phyloP scores from a whole-genome alignment of 2,329 filamentous ascomycete species.

The Fusarium coffeatum region DNA sequence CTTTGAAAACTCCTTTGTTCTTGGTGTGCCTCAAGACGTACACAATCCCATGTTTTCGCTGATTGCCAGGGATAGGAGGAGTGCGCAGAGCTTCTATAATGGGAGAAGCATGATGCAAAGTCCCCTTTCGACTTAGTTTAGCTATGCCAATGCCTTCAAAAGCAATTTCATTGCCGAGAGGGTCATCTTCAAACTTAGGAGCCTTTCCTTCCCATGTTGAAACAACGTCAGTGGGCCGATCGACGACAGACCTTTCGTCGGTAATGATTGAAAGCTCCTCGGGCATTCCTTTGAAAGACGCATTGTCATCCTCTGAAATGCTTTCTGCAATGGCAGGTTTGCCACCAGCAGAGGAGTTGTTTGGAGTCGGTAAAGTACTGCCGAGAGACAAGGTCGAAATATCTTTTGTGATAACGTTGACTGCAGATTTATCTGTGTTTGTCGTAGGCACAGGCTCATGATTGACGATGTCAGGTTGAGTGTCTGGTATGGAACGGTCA shows the following conservation, averaged over 20 bases:
- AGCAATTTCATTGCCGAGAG: background rate
- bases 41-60: conserved; percentile 2
- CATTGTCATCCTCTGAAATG: background rate
- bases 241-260: background rate
- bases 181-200: background rate
- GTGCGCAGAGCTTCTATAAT: conserved; percentile 6
- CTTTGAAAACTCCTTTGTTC: conserved; percentile 8
- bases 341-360: too few relatives aligned
- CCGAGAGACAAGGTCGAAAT: background rate
- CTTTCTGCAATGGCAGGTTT: background rate
- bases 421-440: background rate
- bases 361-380: too few relatives aligned
- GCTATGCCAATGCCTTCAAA: background rate
- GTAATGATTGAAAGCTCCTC: background rate
- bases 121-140: conserved; percentile 6
- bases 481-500: background rate
- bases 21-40: conserved; percentile 19
- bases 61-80: background rate
- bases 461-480: background rate
- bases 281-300: background rate
- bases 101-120: background rate
- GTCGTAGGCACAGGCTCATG: background rate
- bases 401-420: background rate
- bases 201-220: background rate
- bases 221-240: background rate